Percentiles rank a stretch among this genome's conserved stretches.
phyloP scores from a whole-genome alignment of 768 basidiomycete genomes.

The Tylopilus subfusipes region DNA sequence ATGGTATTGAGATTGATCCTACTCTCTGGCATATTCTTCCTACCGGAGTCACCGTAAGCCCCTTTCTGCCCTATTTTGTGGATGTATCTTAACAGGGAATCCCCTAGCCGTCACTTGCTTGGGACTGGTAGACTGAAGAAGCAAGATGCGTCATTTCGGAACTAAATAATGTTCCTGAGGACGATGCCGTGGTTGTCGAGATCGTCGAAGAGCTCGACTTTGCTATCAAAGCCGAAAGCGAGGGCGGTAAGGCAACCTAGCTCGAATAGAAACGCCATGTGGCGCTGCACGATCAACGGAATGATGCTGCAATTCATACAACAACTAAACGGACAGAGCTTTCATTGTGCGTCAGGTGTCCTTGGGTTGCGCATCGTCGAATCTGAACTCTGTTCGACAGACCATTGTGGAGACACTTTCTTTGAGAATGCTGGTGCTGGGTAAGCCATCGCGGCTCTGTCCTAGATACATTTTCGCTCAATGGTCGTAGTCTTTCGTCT shows the following conservation, averaged over 20 bases:
- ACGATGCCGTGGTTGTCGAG: constrained; percentile 58
- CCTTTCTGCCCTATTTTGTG: background rate
- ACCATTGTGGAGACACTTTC: constrained; percentile 79
- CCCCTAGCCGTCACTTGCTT: constrained; percentile 65
- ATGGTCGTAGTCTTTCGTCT: constrained; percentile 46
- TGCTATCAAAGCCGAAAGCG: constrained; percentile 69
- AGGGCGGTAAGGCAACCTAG: constrained; percentile 79
- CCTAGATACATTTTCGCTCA: background rate
- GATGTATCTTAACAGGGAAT: background rate
- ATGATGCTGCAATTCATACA: constrained; percentile 84
- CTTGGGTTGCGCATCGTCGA: background rate
- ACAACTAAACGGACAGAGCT: constrained; percentile 78
- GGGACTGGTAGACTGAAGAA: constrained; percentile 49
- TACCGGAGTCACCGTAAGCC: constrained; percentile 68
- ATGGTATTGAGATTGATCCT: constrained; percentile 65
- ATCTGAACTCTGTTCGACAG: constrained; percentile 34
- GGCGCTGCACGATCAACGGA: constrained; percentile 74
- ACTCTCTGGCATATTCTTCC: constrained; percentile 68
- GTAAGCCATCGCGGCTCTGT: constrained; percentile 31
- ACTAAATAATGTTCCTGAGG: constrained; percentile 58
- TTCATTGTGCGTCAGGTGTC: constrained; percentile 54
- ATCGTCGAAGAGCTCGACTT: constrained; percentile 60
- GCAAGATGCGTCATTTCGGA: constrained; percentile 62
- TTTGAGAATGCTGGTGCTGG: constrained; percentile 69
- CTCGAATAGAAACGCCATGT: constrained; percentile 64